Base-by-base conservation (phyloP, 2,329 filamentous ascomycete genomes). In the Truncatella angustata region DNA sequence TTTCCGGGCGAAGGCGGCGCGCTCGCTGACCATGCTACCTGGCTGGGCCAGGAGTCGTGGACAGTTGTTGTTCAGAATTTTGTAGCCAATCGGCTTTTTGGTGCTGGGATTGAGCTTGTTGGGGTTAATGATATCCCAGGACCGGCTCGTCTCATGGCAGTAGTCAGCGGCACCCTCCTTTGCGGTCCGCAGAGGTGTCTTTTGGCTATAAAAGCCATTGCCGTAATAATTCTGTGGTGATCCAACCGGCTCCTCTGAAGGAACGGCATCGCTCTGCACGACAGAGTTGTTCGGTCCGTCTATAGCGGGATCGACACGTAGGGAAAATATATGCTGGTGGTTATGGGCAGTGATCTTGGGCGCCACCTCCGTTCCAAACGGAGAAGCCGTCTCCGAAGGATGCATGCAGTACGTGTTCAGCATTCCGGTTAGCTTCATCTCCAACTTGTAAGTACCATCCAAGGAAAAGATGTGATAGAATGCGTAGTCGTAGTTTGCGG, bases 401-500 rank as follows among this genome's bases (percentile, higher is more conserved):
- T 56, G 54, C 48, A 56, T 39, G 45, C 52, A 54, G 49, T 56
- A 56, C 5, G 54, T 56, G 47, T 56, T 56, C 34, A 56, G 54
- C 52, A 53, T 52, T 18, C 55, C 55, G 9, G 55, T 56, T 26
- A 55, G 47, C 49, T 50, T 54, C 26, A 55, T 45, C 46, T 56
- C 55, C 37, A 56, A 53, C 50, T 52, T 53, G 53, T 56, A 56
- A n/a, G 55, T 55, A 21, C 54, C 54, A 45, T 56, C 54, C 6
- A 56, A 52, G 20, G 52, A 52, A 40, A 56, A 56, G 20, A 34
- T 56, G 49, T 56, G 54, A 49, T 56, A 56, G 86, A 80, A 74
- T 3, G 78, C 69, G 55, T 80, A 90, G 62, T 89, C 86, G 69
- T 89, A 89, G 69, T 89, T 89, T 32, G 80, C 81, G 0, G 88